Base-by-base conservation (phyloP, 768 basidiomycete genomes). In the Tephrocybe sp. region DNA sequence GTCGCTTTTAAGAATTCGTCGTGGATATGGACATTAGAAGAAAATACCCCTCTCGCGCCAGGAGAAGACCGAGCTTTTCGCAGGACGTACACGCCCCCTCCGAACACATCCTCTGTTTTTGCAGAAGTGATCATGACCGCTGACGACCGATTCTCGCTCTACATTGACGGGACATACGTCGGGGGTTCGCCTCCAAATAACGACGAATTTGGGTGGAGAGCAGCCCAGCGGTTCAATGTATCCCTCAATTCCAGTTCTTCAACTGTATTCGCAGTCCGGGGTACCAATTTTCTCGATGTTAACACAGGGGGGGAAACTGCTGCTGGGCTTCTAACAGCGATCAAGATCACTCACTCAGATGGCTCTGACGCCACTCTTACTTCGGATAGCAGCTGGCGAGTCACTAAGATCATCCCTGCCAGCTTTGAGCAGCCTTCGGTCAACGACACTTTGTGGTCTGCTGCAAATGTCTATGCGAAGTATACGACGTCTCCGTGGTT, bases 21-120 rank as follows among this genome's bases (percentile, higher is more conserved):
- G 1, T 66, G 67, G 65, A 66, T 66, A 31, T 68, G 65, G 65
- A 64, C 64, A 3, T 9, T 38, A 1, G 65, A 66, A 45, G 16
- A 51, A 9, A 43, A 56, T 19, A 43, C 52, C 9, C 59, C 56
- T 0, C 45, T 51, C 30, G 57, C 59, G 7, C 59, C 61, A 34
- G 43, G 53, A 24, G 59, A 47, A 21, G 53, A 56, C 21, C 49
- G 60, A 21, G 68, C 58, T 3, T 63, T 69, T 47, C 64, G 68
- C 16, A 60, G 0, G 59, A 60, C 54, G 13, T 48, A 41, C 16
- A 38, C 50, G 0, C 38, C 63, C 1, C 63, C 65, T 2, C 34
- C 28, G 6, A 59, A 61, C 3, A 63, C 60, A 43, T 47, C 47
- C 3, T 50, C 63, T 9, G 41, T 42, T 11, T 55, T 27, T 34